A percentile compares a stretch with the other conserved stretches of the same genome.
Evolutionary conservation across 2,329 filamentous ascomycete genomes (phyloP).

Genomic region (Aspergillus sclerotialis): DNA sequence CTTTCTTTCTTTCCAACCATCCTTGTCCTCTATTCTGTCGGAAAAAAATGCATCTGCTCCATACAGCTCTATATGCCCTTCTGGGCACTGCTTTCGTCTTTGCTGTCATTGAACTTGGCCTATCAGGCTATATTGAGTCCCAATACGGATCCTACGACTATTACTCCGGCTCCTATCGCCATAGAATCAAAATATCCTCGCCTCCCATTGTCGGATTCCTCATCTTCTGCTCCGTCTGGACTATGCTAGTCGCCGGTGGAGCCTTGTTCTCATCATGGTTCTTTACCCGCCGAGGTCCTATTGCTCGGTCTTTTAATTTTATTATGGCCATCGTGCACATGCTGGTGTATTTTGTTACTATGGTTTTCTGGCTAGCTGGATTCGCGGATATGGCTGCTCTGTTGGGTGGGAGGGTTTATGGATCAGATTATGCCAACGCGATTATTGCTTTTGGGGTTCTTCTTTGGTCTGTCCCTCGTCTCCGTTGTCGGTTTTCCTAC

Average conservation of each 20-base stretch:
- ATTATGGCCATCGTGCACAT: conserved; percentile 14
- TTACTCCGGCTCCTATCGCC: no score
- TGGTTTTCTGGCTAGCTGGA: conserved; percentile 24
- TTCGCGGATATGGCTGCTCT: conserved; percentile 20
- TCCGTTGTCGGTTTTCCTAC: not conserved
- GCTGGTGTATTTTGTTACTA: conserved; percentile 20
- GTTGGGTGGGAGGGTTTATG: conserved; percentile 5
- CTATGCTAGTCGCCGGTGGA: conserved; percentile 14
- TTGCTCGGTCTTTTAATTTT: conserved; percentile 11
- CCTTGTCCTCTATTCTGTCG: not conserved
- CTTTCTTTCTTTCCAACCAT: no score
- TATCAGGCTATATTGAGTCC: conserved; percentile 14
- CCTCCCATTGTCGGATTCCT: conserved; percentile 17
- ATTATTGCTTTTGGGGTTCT: conserved; percentile 23
- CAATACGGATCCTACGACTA: conserved; percentile 5
- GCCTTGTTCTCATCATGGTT: conserved; percentile 16
- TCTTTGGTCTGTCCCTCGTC: conserved; percentile 15
- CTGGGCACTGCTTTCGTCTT: conserved; percentile 17
- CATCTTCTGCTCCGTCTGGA: conserved; percentile 21
- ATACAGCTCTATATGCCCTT: conserved; percentile 17
- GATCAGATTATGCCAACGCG: conserved; percentile 14
- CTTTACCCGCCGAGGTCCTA: conserved; percentile 10
- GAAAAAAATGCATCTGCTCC: conserved; percentile 8
- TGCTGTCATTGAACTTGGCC: conserved; percentile 21
- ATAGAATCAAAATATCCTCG: conserved; percentile 8